Base-by-base conservation (phyloP, 306 rosid genomes). In the Prosopis cineraria region DNA sequence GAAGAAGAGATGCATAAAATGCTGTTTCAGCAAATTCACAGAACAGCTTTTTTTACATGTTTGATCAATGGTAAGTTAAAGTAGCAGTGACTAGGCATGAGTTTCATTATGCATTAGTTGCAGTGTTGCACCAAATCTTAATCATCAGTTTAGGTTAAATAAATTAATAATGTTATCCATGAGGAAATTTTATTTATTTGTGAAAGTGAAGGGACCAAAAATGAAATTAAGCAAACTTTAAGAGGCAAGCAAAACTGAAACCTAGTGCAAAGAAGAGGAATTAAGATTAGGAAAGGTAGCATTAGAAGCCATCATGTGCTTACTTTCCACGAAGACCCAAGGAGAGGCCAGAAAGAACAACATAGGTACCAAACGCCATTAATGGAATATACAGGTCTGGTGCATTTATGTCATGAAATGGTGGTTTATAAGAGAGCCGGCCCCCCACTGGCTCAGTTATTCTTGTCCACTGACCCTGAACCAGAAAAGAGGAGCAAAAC, bases 361-460 rank as follows among this genome's bases (percentile, higher is more conserved):
- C 90, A 27, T 91, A 91, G 78, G 93, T 87, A 41, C 96, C 96
- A 73, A 91, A 91, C 11, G 96, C 92, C 96, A 91, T 91, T 20
- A 87, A 86, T n/a, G 93, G 93, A 72, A 91, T 87, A 75, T 91
- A 89, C 29, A 91, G 77, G 79, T 91, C 93, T 19, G 93, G 93
- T n/a, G 93, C 96, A 78, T 91, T 91, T 78, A 91, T 91, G 78
- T 91, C 96, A 79, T 87, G 86, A 55, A 91, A 66, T 56, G 93
- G 96, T 40, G 96, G 93, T 78, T 91, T 90, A 73, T 90, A 86
- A 14, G 92, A 86, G 3, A 90, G 89, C 78, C 92, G 80, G 69
- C 95, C 95, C 53, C 95, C 95, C 43, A 86, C 91, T 30, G 95
- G 92, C 70, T 90, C 92, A 17, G 89, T 88, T 66, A 90, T 86